Conservation (phyloP, 768 basidiomycete species). For the Amyloporia xantha region DNA sequence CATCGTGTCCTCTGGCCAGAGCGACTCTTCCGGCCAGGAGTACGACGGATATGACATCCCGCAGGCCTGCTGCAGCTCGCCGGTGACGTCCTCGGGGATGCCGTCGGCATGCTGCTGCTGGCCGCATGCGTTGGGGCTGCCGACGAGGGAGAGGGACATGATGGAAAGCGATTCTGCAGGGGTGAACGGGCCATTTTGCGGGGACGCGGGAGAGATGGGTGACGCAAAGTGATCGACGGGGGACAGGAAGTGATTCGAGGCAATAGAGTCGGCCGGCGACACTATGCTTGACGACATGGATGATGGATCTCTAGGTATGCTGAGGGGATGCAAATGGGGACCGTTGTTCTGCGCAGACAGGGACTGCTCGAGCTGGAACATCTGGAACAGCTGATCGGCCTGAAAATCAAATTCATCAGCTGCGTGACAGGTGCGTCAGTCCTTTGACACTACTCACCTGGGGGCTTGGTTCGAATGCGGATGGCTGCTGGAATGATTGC, state of each 20-base stretch:
- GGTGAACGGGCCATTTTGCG: slow-evolving; percentile 44
- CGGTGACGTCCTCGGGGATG: slow-evolving; percentile 16
- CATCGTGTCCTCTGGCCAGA: slow-evolving; percentile 23
- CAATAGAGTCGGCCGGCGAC: slow-evolving; percentile 26
- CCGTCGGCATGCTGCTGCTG: slow-evolving; percentile 19
- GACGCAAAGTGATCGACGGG: slow-evolving; percentile 46
- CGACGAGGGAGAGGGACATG: slow-evolving; percentile 24
- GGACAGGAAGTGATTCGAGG: slow-evolving; percentile 42
- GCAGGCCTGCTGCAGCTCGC: slow-evolving; percentile 12
- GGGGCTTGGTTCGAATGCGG: slow-evolving; percentile 23
- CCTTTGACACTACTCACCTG: slow-evolving; percentile 35
- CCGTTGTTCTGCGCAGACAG: slow-evolving; percentile 25
- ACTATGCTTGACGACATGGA: slow-evolving; percentile 13
- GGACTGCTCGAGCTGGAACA: slow-evolving; percentile 7
- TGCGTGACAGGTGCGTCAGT: not conserved
- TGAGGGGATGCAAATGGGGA: slow-evolving; percentile 43
- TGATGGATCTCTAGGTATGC: slow-evolving; percentile 28
- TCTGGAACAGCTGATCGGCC: slow-evolving; percentile 6
- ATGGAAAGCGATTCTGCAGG: slow-evolving; percentile 31
- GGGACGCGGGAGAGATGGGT: slow-evolving; percentile 48
- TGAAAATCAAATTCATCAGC: slow-evolving; percentile 4
- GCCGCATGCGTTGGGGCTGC: slow-evolving; percentile 16
- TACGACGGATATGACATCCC: slow-evolving; percentile 16
- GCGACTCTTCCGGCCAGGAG: slow-evolving; percentile 22
- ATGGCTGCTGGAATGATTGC: slow-evolving; percentile 27